Evolutionary conservation across 2,329 filamentous ascomycete genomes (phyloP), one percentile per base, ranked within the genome.

Genomic region (Fusarium humuli): DNA sequence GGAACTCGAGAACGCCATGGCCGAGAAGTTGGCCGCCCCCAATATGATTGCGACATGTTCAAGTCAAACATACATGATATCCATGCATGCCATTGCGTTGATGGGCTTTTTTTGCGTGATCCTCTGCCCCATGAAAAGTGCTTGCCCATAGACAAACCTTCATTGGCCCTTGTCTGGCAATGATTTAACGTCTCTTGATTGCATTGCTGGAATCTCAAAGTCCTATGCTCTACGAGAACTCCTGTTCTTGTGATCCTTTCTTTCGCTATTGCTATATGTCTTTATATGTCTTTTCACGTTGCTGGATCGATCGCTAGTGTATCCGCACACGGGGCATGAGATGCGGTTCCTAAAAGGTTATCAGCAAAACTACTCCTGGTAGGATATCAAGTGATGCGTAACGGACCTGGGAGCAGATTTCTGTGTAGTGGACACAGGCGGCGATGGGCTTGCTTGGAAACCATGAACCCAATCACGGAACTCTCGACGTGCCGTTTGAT

Each of bases 381-480:
- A 9, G 7, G 11, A 2, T 12, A n/a, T n/a, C 7, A 10, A 13
- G 7, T 14, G 12, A 10, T 25, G 11, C 2, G 12, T 22, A 2
- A 46, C 50, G 25, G 3, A 8, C 20, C 57, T 42, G 4, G 12
- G 0, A 2, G 14, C 8, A 1, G 13, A 4, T 4, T 12, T 12
- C 0, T 12, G 27, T 16, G 27, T 23, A 0, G 30, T 2, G 2
- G 2, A 1, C 0, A 11, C 18, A 37, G 48, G 16, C 3, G 48
- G 3, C 6, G 14, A 7, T 2, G 59, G 20, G 22, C 27, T 45
- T 7, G 18, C 25, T 0, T 18, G 22, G 25, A 61, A 49, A 12
- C n/a, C 18, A 13, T 18, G 7, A 9, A 67, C 16, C 65, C 65
- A 62, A 9, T 37, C 12, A 3, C 57, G n/a, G 4, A 67, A 67